Evolutionary conservation across 2,329 filamentous ascomycete species (phyloP).

Genomic region (Ophiostoma perfectum): DNA sequence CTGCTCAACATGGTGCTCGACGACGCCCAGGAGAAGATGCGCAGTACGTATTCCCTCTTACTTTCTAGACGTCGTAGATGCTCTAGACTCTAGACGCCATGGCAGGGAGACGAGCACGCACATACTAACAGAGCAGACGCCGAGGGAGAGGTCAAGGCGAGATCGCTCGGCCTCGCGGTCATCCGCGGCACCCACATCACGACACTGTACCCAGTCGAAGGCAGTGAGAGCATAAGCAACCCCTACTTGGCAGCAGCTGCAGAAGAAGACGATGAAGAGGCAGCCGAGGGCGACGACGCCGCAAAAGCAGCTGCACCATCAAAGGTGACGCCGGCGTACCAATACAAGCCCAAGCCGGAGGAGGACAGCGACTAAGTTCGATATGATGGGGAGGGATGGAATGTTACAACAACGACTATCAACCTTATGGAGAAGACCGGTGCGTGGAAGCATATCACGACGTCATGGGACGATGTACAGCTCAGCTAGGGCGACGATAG

Average conservation of each 20-base stretch:
- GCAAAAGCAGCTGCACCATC: background rate
- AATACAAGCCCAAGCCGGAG: conserved; percentile 25
- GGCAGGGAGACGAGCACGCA: background rate
- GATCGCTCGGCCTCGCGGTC: conserved; percentile 79
- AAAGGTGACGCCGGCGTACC: conserved; percentile 26
- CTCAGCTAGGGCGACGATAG: background rate
- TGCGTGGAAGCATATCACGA: background rate
- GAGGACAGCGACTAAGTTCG: conserved; percentile 19
- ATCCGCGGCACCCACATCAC: conserved; percentile 89
- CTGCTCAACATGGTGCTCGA: conserved; percentile 97
- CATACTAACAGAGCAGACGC: conserved; percentile 58
- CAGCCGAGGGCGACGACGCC: conserved; percentile 1
- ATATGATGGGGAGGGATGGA: background rate
- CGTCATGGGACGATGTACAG: background rate
- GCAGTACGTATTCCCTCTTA: conserved; percentile 53
- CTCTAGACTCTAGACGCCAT: background rate
- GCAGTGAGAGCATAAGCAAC: conserved; percentile 92
- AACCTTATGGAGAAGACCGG: background rate
- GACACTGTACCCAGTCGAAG: conserved; percentile 85
- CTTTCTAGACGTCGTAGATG: too few relatives aligned
- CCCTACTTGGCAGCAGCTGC: conserved; percentile 74
- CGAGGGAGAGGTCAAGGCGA: conserved; percentile 78
- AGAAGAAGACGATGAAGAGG: conserved; percentile 19
- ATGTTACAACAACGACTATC: background rate
- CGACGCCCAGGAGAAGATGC: conserved; percentile 82